Percentiles rank a stretch among this genome's conserved stretches.
These are phyloP conservation scores for Wilcoxina mikolae DNA, from an alignment of 495 filamentous ascomycete species.

Conservation along the genomic window DNA sequence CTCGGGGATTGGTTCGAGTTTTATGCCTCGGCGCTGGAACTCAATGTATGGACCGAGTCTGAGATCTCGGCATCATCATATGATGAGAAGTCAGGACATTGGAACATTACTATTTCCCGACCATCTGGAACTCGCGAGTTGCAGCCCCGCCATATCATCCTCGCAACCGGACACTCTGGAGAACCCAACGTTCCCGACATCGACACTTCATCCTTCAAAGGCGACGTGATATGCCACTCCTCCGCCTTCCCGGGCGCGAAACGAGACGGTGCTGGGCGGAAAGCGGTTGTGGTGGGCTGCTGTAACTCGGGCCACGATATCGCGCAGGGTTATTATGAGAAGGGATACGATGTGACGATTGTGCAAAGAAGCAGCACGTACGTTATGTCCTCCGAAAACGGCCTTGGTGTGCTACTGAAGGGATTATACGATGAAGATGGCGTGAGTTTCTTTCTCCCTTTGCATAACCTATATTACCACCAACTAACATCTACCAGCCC, in stretches of 20 bases:
- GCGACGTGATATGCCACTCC: slow-evolving; percentile 50
- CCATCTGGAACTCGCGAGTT: slow-evolving; percentile 43
- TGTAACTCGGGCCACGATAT: slow-evolving; percentile 78
- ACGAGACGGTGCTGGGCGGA: slow-evolving; percentile 39
- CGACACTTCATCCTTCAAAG: slow-evolving; percentile 44
- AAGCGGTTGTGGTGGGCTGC: slow-evolving; percentile 60
- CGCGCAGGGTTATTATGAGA: slow-evolving; percentile 65
- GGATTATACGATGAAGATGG: slow-evolving; percentile 50
- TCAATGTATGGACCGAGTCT: slow-evolving; percentile 59
- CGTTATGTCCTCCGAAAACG: slow-evolving; percentile 46
- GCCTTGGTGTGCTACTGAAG: slow-evolving; percentile 39
- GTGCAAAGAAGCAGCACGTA: slow-evolving; percentile 64
- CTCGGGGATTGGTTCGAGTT: slow-evolving; percentile 63
- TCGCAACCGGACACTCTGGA: slow-evolving; percentile 60
- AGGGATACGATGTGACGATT: slow-evolving; percentile 72
- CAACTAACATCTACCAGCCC: slow-evolving; percentile 21
- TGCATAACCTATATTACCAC: neutral
- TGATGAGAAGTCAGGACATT: slow-evolving; percentile 40
- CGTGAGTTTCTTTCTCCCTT: slow-evolving; percentile 4
- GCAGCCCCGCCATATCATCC: slow-evolving; percentile 52
- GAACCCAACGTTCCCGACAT: slow-evolving; percentile 50
- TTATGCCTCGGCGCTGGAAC: slow-evolving; percentile 57
- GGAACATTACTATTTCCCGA: slow-evolving; percentile 46
- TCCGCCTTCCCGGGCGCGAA: slow-evolving; percentile 50
- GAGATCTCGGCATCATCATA: slow-evolving; percentile 38